phyloP scores from a whole-genome alignment of 345 rosid genomes.

The Gossypium stocksii region DNA sequence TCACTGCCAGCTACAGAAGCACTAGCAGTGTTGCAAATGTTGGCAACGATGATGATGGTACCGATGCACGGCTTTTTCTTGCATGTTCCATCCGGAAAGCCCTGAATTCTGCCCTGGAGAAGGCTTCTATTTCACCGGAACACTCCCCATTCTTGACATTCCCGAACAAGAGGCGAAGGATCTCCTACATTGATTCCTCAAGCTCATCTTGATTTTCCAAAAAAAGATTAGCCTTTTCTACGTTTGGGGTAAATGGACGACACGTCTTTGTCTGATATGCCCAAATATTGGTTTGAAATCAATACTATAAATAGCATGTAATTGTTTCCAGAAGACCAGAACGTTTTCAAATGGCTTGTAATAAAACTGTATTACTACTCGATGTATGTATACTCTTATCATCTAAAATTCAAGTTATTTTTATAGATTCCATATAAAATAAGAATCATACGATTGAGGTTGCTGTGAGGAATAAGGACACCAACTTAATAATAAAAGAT shows the following conservation, averaged over 20 bases:
- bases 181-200: conserved; percentile 37
- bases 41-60: not conserved
- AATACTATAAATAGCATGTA: not conserved
- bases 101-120: conserved; percentile 39
- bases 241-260: not conserved
- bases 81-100: conserved; percentile 31
- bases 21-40: conserved; percentile 7
- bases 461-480: too few species aligned
- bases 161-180: conserved; percentile 43
- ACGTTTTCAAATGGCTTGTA: not conserved
- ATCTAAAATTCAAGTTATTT: too few species aligned
- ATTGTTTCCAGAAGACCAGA: not conserved
- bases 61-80: conserved; percentile 20
- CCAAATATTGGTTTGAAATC: conserved; percentile 1
- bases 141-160: conserved; percentile 34
- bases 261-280: not conserved
- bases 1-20: conserved; percentile 22
- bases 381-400: too few species aligned
- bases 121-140: conserved; percentile 33
- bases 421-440: too few species aligned
- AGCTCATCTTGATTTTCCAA: conserved; percentile 35
- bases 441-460: too few species aligned
- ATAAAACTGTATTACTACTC: too few species aligned
- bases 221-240: not conserved
- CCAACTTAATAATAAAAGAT: too few species aligned